These are phyloP conservation scores for Yamadazyma conglobata DNA, from an alignment of 1,139 yeast species.

Conservation along the genomic window DNA sequence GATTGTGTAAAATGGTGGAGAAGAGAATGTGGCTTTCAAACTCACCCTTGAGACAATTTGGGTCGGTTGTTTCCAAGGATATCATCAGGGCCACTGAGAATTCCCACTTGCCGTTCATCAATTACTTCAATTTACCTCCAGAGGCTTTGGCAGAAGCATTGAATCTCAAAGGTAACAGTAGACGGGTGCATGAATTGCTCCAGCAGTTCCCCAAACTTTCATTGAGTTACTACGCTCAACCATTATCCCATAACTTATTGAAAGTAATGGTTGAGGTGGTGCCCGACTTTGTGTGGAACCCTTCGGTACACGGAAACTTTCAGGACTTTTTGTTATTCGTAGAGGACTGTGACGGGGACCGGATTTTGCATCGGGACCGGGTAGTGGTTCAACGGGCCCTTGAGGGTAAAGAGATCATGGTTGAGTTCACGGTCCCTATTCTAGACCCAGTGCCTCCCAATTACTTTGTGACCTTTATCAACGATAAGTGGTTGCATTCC, in stretches of 20 bases:
- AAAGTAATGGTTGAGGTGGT: conserved; percentile 62
- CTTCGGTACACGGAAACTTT: conserved; percentile 53
- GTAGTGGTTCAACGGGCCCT: conserved; percentile 50
- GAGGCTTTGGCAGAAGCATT: conserved; percentile 82
- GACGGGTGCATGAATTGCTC: conserved; percentile 56
- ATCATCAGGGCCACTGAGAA: conserved; percentile 73
- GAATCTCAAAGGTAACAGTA: conserved; percentile 66
- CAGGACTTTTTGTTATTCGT: conserved; percentile 69
- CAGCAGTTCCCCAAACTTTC: conserved; percentile 69
- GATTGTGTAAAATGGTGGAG: conserved; percentile 77
- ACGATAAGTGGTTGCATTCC: conserved; percentile 85
- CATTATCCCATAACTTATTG: conserved; percentile 67
- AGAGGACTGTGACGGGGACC: conserved; percentile 84
- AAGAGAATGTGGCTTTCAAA: conserved; percentile 79
- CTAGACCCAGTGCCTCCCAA: conserved; percentile 68
- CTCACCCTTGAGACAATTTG: conserved; percentile 85
- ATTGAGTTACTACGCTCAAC: conserved; percentile 62
- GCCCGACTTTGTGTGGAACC: conserved; percentile 81
- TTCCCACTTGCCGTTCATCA: conserved; percentile 79
- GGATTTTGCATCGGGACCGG: conserved; percentile 56
- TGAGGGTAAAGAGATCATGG: conserved; percentile 49
- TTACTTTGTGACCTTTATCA: conserved; percentile 66
- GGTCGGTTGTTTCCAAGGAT: conserved; percentile 55
- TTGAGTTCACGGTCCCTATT: conserved; percentile 66
- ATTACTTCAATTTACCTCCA: conserved; percentile 67